Evolutionary conservation across 1,139 yeast genomes (phyloP).

Genomic region (Lizanozyma gosingica): DNA sequence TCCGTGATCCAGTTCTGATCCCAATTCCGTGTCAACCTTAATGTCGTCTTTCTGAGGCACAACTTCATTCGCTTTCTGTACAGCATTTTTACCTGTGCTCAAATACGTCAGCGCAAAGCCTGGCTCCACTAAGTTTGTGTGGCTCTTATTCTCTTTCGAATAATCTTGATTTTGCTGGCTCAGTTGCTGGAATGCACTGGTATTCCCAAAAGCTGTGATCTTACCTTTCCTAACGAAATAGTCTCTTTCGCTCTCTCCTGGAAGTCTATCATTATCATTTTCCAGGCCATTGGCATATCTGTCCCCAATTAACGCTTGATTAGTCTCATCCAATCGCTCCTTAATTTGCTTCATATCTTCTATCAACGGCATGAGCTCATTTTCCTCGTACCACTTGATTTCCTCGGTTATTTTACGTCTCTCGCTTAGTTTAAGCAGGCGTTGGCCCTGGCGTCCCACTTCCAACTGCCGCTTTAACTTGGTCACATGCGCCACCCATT

Average conservation of each 20-base stretch:
- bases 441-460: slow-evolving; percentile 34
- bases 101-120: slow-evolving; percentile 17
- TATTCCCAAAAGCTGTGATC: slow-evolving; percentile 86
- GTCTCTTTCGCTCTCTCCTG: slow-evolving; percentile 73
- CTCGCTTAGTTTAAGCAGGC: slow-evolving; percentile 46
- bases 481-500: slow-evolving; percentile 33
- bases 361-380: slow-evolving; percentile 44
- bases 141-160: slow-evolving; percentile 17
- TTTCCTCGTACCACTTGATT: slow-evolving; percentile 39
- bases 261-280: slow-evolving; percentile 21
- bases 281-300: slow-evolving; percentile 4
- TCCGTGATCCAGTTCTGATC: slow-evolving; percentile 8
- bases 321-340: slow-evolving; percentile 35
- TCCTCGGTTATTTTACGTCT: slow-evolving; percentile 48
- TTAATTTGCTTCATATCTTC: slow-evolving; percentile 63
- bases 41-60: slow-evolving; percentile 1
- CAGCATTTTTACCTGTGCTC: slow-evolving; percentile 2
- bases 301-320: slow-evolving; percentile 12
- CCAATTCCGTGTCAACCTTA: slow-evolving; percentile 5
- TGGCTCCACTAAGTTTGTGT: slow-evolving; percentile 27
- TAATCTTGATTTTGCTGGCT: slow-evolving; percentile 9
- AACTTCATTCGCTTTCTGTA: slow-evolving; percentile 2
- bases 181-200: slow-evolving; percentile 43
- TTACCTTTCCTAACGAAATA: slow-evolving; percentile 82
- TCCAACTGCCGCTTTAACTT: slow-evolving; percentile 40